Conservation (phyloP, 179 eudicot genomes). For the Spergularia azorica region DNA sequence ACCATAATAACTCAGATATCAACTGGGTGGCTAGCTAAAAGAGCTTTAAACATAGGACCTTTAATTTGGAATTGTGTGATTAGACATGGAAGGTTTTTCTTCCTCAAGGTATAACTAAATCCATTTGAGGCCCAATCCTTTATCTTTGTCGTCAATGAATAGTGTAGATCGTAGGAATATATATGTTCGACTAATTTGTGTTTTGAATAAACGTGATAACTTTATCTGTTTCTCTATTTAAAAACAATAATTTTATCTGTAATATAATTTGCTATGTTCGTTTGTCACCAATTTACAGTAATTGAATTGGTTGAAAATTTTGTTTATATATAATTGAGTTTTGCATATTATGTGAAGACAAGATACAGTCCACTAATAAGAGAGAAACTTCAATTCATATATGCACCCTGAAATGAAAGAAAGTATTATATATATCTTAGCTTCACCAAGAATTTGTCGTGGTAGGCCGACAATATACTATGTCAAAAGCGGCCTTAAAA, state of each 20-base stretch:
- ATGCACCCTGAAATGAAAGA: conserved; percentile 6
- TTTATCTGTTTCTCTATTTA: no score
- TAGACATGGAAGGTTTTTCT: conserved; percentile 29
- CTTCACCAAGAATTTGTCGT: background rate
- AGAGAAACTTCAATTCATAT: background rate
- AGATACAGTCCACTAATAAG: background rate
- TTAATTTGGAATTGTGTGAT: conserved; percentile 20
- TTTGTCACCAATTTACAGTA: no score
- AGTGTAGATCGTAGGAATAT: no score
- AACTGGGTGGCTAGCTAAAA: conserved; percentile 4
- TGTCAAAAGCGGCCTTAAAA: background rate
- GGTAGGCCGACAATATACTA: conserved; percentile 1
- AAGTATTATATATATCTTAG: background rate
- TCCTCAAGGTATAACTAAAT: conserved; percentile 9
- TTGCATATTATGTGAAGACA: background rate
- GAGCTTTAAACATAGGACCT: background rate
- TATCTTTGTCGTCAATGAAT: no score
- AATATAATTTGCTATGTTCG: no score
- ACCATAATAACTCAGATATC: conserved; percentile 6
- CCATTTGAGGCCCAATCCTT: no score
- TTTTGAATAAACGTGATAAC: no score
- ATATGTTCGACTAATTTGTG: no score
- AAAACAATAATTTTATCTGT: no score
- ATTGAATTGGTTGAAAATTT: no score
- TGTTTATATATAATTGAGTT: background rate